A percentile compares a stretch with the other conserved stretches of the same genome.
phyloP scores from a whole-genome alignment of 2,329 filamentous ascomycete species.

The Diaporthe sp. region DNA sequence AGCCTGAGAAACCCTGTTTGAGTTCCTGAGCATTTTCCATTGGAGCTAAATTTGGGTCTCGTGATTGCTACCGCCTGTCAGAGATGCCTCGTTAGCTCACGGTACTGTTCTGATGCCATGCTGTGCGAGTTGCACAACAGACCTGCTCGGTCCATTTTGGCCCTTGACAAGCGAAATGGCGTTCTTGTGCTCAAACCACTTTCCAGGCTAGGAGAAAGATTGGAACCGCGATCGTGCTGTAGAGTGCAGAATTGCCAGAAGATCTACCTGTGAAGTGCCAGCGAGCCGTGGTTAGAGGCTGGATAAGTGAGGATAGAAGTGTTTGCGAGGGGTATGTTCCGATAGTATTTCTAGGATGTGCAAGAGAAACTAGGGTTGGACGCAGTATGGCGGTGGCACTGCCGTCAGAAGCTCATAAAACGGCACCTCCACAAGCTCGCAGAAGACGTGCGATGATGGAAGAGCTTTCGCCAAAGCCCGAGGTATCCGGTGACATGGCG shows the following conservation, averaged over 20 bases:
- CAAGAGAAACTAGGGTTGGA: background rate
- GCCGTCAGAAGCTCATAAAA: background rate
- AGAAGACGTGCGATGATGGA: background rate
- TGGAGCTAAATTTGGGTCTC: background rate
- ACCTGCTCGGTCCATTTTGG: constrained; percentile 24
- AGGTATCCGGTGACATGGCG: background rate
- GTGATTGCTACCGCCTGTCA: constrained; percentile 25
- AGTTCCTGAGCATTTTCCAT: background rate
- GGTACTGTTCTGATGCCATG: constrained; percentile 23
- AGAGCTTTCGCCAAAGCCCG: background rate
- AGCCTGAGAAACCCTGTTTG: constrained; percentile 12
- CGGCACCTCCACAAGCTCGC: background rate
- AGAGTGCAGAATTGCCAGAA: background rate
- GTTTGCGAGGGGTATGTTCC: background rate
- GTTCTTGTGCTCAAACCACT: constrained; percentile 19
- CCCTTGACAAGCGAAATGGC: constrained; percentile 41
- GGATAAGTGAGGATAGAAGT: background rate
- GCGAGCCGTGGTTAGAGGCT: background rate
- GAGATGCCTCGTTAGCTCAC: constrained; percentile 2
- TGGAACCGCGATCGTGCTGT: background rate
- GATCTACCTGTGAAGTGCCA: background rate
- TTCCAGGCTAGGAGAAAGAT: background rate
- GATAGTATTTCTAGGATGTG: background rate
- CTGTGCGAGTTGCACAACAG: constrained; percentile 34
- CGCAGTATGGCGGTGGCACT: background rate